Base-by-base conservation (phyloP, 768 basidiomycete genomes). In the Fistulinella prunicolor region DNA sequence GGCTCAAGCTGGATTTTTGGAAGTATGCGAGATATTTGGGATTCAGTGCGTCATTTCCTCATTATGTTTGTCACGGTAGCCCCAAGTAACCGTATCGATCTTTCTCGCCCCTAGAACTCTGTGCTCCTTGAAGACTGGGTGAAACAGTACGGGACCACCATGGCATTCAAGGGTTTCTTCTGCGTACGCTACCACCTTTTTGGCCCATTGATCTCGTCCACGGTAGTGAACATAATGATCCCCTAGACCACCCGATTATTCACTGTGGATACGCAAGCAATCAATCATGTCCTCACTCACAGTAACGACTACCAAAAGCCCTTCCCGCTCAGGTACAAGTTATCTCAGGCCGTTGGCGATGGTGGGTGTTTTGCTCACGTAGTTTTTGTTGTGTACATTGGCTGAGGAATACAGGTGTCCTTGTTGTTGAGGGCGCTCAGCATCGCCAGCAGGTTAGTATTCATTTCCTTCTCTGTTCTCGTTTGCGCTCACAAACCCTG, bases 1-100 rank as follows among this genome's bases (percentile, higher is more conserved):
- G 75, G 57, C 47, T 42, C 65, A 1, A 76, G 73, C 50, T 67
- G 69, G 50, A 44, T 85, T 9, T 79, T 62, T 50, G 82, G 82
- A 1, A 75, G 81, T 53, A 51, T 80, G 57, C 66, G 59, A 42
- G 69, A 77, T 8, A 74, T 83, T 13, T 67, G 60, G 56, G 61
- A 71, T 12, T 69, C 64, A 8, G 80, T 78, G 54, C 12, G 69
- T 41, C 29, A 13, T 9, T 22, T 20, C 20, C 16, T 29, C 14
- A 9, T 22, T 4, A 12, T 34, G 4, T 6, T 17, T 19, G 2
- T 24, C n/a, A n/a, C n/a, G n/a, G n/a, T n/a, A n/a, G n/a, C n/a
- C n/a, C n/a, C n/a, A n/a, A n/a, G n/a, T n/a, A n/a, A n/a, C n/a
- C n/a, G n/a, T n/a, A n/a, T n/a, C n/a, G n/a, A n/a, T n/a, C n/a